phyloP scores from a whole-genome alignment of 495 filamentous ascomycete genomes.

The Penicillium robsamsonii region DNA sequence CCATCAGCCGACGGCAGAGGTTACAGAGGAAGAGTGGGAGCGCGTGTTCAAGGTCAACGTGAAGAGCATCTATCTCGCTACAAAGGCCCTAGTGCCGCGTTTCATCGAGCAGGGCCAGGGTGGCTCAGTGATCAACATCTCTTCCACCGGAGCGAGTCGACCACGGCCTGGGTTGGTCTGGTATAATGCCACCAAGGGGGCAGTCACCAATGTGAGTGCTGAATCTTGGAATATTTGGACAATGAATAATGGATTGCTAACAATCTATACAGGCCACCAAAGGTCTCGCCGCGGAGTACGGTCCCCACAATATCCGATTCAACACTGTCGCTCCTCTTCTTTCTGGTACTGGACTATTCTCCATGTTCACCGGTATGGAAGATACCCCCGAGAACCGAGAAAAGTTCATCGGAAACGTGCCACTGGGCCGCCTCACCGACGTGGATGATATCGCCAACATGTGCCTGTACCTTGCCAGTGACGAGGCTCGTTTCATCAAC shows the following conservation, averaged over 20 bases:
- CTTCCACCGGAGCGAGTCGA: conserved; percentile 60
- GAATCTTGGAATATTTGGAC: background rate
- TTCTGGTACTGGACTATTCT: conserved; percentile 62
- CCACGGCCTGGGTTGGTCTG: conserved; percentile 66
- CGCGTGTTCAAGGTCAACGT: conserved; percentile 62
- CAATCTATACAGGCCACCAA: conserved; percentile 49
- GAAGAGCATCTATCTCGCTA: conserved; percentile 60
- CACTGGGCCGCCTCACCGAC: conserved; percentile 61
- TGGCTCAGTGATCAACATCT: conserved; percentile 64
- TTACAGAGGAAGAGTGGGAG: conserved; percentile 66
- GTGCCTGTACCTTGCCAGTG: conserved; percentile 63
- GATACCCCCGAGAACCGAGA: conserved; percentile 66
- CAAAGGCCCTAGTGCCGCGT: conserved; percentile 51
- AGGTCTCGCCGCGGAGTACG: conserved; percentile 67
- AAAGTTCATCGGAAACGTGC: conserved; percentile 65
- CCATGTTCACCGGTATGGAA: conserved; percentile 63
- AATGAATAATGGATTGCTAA: background rate
- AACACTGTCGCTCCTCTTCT: conserved; percentile 63
- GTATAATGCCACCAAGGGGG: conserved; percentile 69
- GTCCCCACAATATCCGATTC: conserved; percentile 61
- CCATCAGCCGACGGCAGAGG: conserved; percentile 52
- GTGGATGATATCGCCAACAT: conserved; percentile 66
- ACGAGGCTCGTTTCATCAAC: conserved; percentile 69
- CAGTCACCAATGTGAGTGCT: conserved; percentile 56
- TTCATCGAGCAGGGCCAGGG: conserved; percentile 56